These are phyloP conservation scores for Coffea canephora DNA, from an alignment of 257 asterid species.

Conservation along the genomic window DNA sequence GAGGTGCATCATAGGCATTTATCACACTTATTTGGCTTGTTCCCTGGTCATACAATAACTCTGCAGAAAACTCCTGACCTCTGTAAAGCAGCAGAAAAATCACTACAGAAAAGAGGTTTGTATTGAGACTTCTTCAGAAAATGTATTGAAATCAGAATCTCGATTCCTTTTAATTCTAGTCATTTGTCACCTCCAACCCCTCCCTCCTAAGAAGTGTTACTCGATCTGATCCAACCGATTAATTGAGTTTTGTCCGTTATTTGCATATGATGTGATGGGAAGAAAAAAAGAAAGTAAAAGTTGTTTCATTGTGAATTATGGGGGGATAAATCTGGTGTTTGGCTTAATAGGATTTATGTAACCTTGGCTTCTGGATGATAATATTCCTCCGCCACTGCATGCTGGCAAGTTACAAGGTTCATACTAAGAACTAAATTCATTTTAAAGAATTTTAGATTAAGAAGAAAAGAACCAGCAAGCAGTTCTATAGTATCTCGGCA, in stretches of 20 bases:
- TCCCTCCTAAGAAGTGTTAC: background rate
- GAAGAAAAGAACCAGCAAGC: background rate
- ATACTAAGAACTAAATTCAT: background rate
- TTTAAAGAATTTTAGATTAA: background rate
- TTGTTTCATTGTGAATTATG: background rate
- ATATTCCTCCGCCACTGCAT: background rate
- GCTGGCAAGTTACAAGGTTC: background rate
- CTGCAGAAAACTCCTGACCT: constrained; percentile 50
- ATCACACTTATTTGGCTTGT: constrained; percentile 75
- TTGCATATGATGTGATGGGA: too few relatives aligned
- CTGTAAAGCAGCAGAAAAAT: constrained; percentile 60
- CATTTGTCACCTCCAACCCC: too few relatives aligned
- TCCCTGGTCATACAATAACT: constrained; percentile 66
- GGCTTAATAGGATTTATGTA: background rate
- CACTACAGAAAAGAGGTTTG: constrained; percentile 63
- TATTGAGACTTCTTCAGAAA: background rate
- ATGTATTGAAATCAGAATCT: background rate
- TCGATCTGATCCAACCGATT: background rate
- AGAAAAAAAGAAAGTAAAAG: background rate
- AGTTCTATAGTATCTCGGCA: background rate
- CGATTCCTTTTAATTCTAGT: background rate
- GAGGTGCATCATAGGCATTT: constrained; percentile 75
- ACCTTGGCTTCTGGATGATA: background rate
- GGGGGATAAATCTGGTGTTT: background rate
- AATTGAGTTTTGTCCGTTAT: background rate